Conservation (phyloP, 2,329 filamentous ascomycete species). For the Diaporthe capsici region DNA sequence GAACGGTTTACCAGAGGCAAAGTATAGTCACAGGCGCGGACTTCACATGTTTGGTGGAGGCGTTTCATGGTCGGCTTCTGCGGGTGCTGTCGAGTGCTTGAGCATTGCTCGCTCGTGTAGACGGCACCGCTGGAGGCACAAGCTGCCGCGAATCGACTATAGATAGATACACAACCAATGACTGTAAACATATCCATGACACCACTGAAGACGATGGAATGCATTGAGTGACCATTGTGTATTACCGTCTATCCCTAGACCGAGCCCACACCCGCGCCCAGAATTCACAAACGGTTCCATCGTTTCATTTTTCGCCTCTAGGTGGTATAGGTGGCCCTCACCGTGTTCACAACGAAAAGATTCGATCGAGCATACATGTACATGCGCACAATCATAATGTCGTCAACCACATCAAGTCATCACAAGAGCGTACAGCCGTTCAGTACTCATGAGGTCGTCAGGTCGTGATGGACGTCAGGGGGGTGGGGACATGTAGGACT, state of each 20-base stretch:
- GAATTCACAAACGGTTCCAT: background rate
- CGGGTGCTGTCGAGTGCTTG: background rate
- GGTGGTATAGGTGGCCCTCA: background rate
- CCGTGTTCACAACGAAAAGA: background rate
- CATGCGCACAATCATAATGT: background rate
- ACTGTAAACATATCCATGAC: background rate
- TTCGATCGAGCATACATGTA: background rate
- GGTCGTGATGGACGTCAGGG: background rate
- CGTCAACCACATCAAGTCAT: slow-evolving; percentile 19
- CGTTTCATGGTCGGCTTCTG: too few relatives aligned
- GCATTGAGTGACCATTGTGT: background rate
- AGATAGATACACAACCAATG: background rate
- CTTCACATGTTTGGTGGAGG: background rate
- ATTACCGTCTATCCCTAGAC: background rate
- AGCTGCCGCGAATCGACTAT: background rate
- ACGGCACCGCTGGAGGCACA: background rate
- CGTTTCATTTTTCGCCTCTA: background rate
- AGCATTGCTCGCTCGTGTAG: background rate
- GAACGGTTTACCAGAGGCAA: background rate
- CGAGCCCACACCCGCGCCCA: background rate
- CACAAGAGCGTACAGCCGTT: background rate
- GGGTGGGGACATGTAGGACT: slow-evolving; percentile 4
- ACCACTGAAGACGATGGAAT: too few relatives aligned
- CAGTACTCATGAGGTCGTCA: background rate
- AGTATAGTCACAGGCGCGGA: background rate